Base-by-base conservation (phyloP, 305 asterid species). In the Lippia alba region DNA sequence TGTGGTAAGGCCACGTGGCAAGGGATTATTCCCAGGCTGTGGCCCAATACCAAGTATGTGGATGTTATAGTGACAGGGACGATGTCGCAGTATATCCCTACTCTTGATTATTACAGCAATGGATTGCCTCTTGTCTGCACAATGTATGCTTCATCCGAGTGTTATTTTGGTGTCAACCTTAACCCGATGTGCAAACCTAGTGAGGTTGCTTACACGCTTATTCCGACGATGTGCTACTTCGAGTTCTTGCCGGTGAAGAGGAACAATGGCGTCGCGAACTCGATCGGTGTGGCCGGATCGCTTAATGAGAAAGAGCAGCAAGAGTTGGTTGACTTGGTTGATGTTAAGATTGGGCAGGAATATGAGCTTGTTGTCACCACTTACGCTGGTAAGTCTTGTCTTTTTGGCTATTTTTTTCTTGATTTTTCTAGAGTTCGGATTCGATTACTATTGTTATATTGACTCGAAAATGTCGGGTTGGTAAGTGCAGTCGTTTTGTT, bases 281-380 rank as follows among this genome's bases (percentile, higher is more conserved):
- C 83, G 5, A 79, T 85, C 19, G 67, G 88, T 59, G 75, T 81
- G 78, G 86, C 87, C 30, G 74, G 80, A 66, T 81, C 90, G 24
- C 81, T 82, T 36, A 80, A 78, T 72, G 96, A 83, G 62, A 87
- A 84, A 54, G 94, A 92, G 30, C 88, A 88, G 33, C 85, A 82
- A 39, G 87, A 90, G 30, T 54, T 92, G 73, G 88, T 92, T 20
- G 96, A 90, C 57, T 73, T 92, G 1, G 97, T 74, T 9, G 91
- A 92, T 58, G 97, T 92, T 39, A 77, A 90, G 69, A 80, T 85
- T 12, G 98, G 98, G 0, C 85, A 82, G 7, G 98, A 92, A 16
- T 92, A 92, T 46, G 98, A 92, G 76, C 93, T 92, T 12, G 94
- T 92, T 8, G 91, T 92, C 81, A 92, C 98, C 17, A 92, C 98